These are phyloP conservation scores for Penicillium paradoxum DNA, from an alignment of 495 filamentous ascomycete genomes.

Conservation along the genomic window DNA sequence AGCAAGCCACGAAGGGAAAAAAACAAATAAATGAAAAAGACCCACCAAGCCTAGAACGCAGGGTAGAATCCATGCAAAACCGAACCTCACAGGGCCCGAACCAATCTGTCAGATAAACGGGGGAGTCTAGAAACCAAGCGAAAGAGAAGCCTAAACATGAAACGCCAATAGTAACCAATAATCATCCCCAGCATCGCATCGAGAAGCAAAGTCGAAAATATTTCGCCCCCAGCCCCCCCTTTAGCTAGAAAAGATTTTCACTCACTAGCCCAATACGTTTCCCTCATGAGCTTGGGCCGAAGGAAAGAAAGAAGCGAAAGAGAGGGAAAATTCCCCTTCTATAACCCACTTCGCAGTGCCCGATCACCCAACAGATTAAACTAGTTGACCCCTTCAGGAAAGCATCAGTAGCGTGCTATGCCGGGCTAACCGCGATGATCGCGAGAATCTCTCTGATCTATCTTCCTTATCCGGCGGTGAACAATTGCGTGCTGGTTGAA, in stretches of 20 bases:
- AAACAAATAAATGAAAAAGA: background rate
- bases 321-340: background rate
- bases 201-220: background rate
- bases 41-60: background rate
- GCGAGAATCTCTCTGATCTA: slow-evolving; percentile 19
- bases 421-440: slow-evolving; percentile 28
- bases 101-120: too few species aligned
- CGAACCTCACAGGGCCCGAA: too few species aligned
- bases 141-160: too few species aligned
- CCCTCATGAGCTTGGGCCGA: background rate
- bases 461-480: slow-evolving; percentile 21
- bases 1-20: background rate
- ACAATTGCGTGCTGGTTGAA: too few species aligned
- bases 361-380: background rate
- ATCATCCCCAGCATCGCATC: too few species aligned
- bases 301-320: too few species aligned
- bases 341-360: background rate
- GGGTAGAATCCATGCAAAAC: background rate
- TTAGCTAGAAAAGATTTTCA: background rate
- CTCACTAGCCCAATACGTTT: background rate
- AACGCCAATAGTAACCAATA: too few species aligned
- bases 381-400: slow-evolving; percentile 13
- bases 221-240: background rate
- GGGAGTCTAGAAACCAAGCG: too few species aligned
- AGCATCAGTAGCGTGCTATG: slow-evolving; percentile 17